Conservation (phyloP, 2,329 filamentous ascomycete genomes). For the Fusarium keratoplasticum region DNA sequence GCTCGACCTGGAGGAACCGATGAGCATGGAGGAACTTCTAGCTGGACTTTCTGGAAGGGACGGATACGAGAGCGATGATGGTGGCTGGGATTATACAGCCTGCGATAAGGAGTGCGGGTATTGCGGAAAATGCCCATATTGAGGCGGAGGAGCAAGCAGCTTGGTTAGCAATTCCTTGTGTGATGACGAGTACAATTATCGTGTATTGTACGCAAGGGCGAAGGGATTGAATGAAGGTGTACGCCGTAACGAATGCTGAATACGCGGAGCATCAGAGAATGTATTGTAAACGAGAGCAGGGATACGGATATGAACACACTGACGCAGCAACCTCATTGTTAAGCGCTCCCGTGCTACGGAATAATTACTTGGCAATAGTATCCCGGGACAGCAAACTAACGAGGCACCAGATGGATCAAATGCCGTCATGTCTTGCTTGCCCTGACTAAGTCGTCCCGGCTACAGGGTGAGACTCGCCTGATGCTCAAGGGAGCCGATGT, state of each 20-base stretch:
- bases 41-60: slow-evolving; percentile 24
- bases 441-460: not conserved
- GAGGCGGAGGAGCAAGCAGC: not conserved
- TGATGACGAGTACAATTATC: not conserved
- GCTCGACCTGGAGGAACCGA: not conserved
- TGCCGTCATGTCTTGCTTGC: not conserved
- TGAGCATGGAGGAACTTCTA: slow-evolving; percentile 7
- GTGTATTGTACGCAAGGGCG: not conserved
- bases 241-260: not conserved
- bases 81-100: slow-evolving; percentile 34
- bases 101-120: slow-evolving; percentile 47
- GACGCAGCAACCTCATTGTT: not conserved
- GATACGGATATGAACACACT: not conserved
- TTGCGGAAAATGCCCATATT: slow-evolving; percentile 41
- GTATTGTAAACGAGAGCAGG: not conserved
- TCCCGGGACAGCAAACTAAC: not conserved
- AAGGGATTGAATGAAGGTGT: not conserved
- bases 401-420: not conserved
- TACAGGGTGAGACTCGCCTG: not conserved
- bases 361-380: not conserved
- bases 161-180: not conserved
- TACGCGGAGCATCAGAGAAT: not conserved
- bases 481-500: not conserved
- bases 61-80: not conserved
- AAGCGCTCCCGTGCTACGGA: not conserved